Conservation (phyloP, 768 basidiomycete genomes). For the Russula sp. region DNA sequence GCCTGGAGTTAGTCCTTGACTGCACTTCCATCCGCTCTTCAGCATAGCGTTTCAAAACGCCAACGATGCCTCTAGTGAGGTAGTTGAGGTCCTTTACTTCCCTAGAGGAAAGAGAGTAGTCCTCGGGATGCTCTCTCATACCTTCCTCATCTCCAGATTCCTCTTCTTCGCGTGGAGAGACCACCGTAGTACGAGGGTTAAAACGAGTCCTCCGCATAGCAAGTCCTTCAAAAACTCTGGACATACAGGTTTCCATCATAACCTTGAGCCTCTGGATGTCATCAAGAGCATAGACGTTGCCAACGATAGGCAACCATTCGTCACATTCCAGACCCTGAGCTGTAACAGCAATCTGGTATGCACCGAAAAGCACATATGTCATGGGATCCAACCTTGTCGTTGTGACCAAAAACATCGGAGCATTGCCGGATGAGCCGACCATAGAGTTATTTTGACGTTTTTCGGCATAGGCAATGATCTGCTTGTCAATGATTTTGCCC, state of each 20-base stretch:
- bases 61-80: conserved; percentile 66
- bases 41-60: conserved; percentile 62
- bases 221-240: conserved; percentile 88
- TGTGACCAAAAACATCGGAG: conserved; percentile 59
- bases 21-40: conserved; percentile 52
- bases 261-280: conserved; percentile 76
- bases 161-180: conserved; percentile 38
- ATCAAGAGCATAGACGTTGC: conserved; percentile 66
- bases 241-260: conserved; percentile 74
- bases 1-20: conserved; percentile 55
- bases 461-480: conserved; percentile 75
- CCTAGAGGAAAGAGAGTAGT: conserved; percentile 49
- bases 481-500: conserved; percentile 44
- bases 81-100: conserved; percentile 73
- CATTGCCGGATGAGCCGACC: conserved; percentile 31
- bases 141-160: conserved; percentile 57
- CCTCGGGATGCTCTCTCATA: conserved; percentile 27
- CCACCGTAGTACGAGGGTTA: conserved; percentile 27
- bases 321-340: conserved; percentile 79
- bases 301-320: conserved; percentile 81
- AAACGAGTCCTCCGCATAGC: conserved; percentile 36
- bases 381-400: conserved; percentile 84
- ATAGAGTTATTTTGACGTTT: conserved; percentile 70
- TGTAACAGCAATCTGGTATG: conserved; percentile 63
- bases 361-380: conserved; percentile 88